A percentile compares a stretch with the other conserved stretches of the same genome.
Conservation (phyloP, 1,139 yeast genomes). For the Yamadazyma oceani region DNA sequence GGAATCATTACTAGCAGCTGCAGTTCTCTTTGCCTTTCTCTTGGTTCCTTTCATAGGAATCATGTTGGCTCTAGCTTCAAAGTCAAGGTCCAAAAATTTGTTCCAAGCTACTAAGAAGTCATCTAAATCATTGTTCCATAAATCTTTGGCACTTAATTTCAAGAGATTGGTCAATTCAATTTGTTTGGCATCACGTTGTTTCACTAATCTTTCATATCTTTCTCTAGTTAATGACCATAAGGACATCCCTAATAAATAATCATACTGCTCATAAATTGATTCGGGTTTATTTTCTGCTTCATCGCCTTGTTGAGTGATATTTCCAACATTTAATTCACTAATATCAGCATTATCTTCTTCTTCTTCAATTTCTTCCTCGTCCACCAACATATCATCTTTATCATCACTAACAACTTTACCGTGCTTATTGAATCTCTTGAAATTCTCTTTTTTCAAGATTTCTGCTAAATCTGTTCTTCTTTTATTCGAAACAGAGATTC, state of each 20-base stretch:
- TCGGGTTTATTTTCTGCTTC: slow-evolving; percentile 37
- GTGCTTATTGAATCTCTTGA: slow-evolving; percentile 72
- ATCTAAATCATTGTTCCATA: slow-evolving; percentile 85
- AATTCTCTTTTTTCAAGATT: slow-evolving; percentile 61
- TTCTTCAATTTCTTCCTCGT: slow-evolving; percentile 29
- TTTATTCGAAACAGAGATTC: slow-evolving; percentile 70
- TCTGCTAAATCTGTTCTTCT: slow-evolving; percentile 64
- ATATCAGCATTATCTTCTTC: slow-evolving; percentile 43
- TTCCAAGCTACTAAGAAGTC: slow-evolving; percentile 68
- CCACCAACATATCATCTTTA: slow-evolving; percentile 19
- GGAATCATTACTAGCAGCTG: slow-evolving; percentile 11
- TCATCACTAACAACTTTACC: slow-evolving; percentile 51
- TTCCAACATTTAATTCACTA: slow-evolving; percentile 33
- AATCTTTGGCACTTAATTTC: slow-evolving; percentile 74
- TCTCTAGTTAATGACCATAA: slow-evolving; percentile 93
- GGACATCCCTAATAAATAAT: slow-evolving; percentile 81
- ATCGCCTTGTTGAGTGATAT: slow-evolving; percentile 26
- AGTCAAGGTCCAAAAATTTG: slow-evolving; percentile 47
- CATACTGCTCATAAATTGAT: slow-evolving; percentile 57
- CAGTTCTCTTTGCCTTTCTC: slow-evolving; percentile 26
- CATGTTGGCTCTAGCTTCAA: slow-evolving; percentile 30
- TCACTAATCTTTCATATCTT: slow-evolving; percentile 75
- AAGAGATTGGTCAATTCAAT: slow-evolving; percentile 67
- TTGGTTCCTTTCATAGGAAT: slow-evolving; percentile 30
- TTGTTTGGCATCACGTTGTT: slow-evolving; percentile 72